Conservation (phyloP, 225 moss, liverwort and hornwort genomes). For the Marchantia paleacea region DNA sequence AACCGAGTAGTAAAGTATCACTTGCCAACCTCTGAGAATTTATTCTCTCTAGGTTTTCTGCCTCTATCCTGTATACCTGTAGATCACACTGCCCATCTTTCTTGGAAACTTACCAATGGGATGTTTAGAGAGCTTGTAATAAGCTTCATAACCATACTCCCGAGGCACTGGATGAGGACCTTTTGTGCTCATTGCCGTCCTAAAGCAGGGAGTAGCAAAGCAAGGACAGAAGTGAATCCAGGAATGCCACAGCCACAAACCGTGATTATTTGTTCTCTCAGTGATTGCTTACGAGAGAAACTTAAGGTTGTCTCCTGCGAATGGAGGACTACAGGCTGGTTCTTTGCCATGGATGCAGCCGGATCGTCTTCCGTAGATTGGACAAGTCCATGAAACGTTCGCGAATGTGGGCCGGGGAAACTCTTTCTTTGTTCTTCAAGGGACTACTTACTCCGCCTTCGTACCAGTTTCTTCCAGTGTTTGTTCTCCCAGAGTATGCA, state of each 20-base stretch:
- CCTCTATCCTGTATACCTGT: background rate
- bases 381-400: background rate
- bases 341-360: background rate
- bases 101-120: background rate
- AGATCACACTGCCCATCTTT: background rate
- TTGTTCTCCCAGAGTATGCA: background rate
- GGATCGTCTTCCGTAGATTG: background rate
- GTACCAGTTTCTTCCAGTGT: background rate
- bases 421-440: background rate
- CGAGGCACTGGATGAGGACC: conserved; percentile 3
- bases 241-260: background rate
- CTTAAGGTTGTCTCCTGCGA: background rate
- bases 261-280: background rate
- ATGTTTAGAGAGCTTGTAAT: background rate
- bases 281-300: background rate
- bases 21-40: background rate
- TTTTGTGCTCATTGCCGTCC: background rate
- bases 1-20: background rate
- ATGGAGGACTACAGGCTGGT: background rate
- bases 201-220: background rate
- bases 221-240: background rate
- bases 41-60: background rate
- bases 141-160: background rate
- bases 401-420: background rate
- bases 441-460: background rate